Base-by-base conservation (phyloP, 2,329 filamentous ascomycete genomes). In the Ceratocystis albifundus region DNA sequence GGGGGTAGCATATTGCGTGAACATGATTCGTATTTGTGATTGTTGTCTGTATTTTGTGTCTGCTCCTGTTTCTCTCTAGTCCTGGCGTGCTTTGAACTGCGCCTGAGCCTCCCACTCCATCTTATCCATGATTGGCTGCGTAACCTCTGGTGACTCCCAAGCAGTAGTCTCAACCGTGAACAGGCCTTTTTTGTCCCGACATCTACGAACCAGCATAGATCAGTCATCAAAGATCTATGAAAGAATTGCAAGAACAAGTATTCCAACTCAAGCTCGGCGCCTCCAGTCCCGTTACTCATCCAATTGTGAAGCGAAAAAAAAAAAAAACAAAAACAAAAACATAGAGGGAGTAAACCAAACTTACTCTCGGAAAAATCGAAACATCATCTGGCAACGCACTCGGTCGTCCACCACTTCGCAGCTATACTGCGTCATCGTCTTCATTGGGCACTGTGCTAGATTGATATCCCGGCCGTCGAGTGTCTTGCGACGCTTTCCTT, bases 111-210 rank as follows among this genome's bases (percentile, higher is more conserved):
- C 62, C 57, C 46, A 53, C 45, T 67, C 66, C 36, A 67, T 65
- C 44, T 45, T 65, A 28, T 65, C 57, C 63, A 67, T 67, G 63
- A 67, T 65, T 57, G 66, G 66, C n/a, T 65, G 46, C 20, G 66
- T 67, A n/a, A 59, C 25, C 36, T 64, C 32, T 50, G 67, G 61
- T 15, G 46, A 77, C 74, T 87, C 84, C 84, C 84, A 87, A 55
- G 79, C 78, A 12, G 84, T 87, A 28, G 84, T 87, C 75, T 87
- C 84, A 55, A 85, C 81, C 72, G 77, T 80, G 70, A 87, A 87
- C 6, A 67, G 75, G 3, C 81, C 82, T 15, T 82, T 81, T 70
- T 75, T 79, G 73, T 86, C 83, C 67, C 77, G 76, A 73, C 84
- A 87, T 70, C 84, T 87, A 72, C 46, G 69, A 68, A 68, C 69